These are phyloP conservation scores for Murraya paniculata DNA, from an alignment of 345 rosid genomes.

Conservation along the genomic window DNA sequence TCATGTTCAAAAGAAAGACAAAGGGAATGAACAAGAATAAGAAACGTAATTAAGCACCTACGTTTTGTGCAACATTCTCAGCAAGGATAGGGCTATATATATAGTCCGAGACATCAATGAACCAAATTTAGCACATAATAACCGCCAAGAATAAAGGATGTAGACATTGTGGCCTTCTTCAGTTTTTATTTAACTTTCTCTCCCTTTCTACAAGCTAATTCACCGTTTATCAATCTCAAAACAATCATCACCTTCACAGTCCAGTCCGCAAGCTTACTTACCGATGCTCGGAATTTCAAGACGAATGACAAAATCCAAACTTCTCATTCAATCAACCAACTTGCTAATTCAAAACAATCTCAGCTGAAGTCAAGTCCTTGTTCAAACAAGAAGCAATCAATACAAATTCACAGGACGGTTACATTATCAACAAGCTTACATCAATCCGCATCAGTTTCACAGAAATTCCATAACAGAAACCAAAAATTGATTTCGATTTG, in stretches of 20 bases:
- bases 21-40: neutral
- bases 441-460: neutral
- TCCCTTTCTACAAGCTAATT: neutral
- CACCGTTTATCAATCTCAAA: neutral
- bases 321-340: neutral
- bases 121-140: neutral
- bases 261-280: neutral
- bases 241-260: neutral
- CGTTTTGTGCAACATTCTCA: neutral
- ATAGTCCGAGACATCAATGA: neutral
- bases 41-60: neutral
- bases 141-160: neutral
- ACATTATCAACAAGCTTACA: neutral
- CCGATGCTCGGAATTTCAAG: neutral
- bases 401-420: neutral
- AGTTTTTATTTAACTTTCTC: neutral
- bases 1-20: constrained; percentile 9
- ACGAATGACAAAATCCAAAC: neutral
- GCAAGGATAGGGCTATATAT: neutral
- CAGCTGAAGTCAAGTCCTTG: too few relatives aligned
- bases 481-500: neutral
- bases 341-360: neutral
- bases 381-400: too few relatives aligned
- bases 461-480: neutral
- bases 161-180: too few relatives aligned